These are phyloP conservation scores for Hypoxylon sp. DNA, from an alignment of 2,329 filamentous ascomycete species.

Conservation along the genomic window DNA sequence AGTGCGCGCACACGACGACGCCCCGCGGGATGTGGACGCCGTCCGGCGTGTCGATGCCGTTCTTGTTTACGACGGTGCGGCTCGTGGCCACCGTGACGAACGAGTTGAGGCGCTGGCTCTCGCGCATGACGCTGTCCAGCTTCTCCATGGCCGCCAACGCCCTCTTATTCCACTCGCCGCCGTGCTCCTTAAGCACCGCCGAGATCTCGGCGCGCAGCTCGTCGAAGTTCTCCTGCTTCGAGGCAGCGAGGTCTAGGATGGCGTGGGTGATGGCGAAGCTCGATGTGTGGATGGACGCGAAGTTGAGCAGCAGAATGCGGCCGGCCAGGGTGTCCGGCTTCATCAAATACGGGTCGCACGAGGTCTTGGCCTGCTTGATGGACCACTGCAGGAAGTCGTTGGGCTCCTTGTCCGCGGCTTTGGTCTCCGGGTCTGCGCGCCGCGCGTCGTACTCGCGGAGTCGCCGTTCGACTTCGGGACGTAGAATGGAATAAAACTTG, in stretches of 20 bases:
- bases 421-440: slow-evolving; percentile 43
- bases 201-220: slow-evolving; percentile 62
- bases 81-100: slow-evolving; percentile 49
- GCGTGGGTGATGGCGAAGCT: slow-evolving; percentile 56
- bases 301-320: slow-evolving; percentile 54
- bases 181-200: slow-evolving; percentile 49
- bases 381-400: slow-evolving; percentile 48
- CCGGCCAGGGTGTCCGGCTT: slow-evolving; percentile 48
- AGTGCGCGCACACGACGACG: slow-evolving; percentile 49
- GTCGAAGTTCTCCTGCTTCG: slow-evolving; percentile 57
- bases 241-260: slow-evolving; percentile 61
- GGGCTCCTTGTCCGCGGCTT: slow-evolving; percentile 37
- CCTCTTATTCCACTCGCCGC: slow-evolving; percentile 54
- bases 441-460: slow-evolving; percentile 47
- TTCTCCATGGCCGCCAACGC: slow-evolving; percentile 56
- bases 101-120: slow-evolving; percentile 57
- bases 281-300: slow-evolving; percentile 59
- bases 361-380: slow-evolving; percentile 27
- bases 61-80: slow-evolving; percentile 46
- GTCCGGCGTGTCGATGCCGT: slow-evolving; percentile 54
- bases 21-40: slow-evolving; percentile 55
- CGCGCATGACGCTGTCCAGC: slow-evolving; percentile 60
- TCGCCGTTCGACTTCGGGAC: slow-evolving; percentile 49
- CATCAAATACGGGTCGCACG: slow-evolving; percentile 48
- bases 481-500: slow-evolving; percentile 46